phyloP scores from a whole-genome alignment of 495 filamentous ascomycete species.

The Trichoderma orchidacearum region DNA sequence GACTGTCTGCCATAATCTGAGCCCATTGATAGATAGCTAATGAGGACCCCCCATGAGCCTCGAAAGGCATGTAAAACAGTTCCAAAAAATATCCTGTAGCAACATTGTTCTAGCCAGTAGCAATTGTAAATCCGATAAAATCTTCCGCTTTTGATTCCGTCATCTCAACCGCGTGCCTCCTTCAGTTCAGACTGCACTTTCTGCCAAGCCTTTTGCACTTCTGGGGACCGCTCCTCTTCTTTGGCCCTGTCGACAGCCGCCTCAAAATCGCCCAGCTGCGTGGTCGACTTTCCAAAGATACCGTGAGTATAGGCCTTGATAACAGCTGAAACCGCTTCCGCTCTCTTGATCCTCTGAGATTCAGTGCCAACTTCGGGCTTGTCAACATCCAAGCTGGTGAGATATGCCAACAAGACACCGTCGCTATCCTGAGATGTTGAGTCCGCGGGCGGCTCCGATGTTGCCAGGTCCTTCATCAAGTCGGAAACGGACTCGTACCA shows the following conservation, averaged over 20 bases:
- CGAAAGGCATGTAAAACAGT: neutral
- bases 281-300: constrained; percentile 8
- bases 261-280: neutral
- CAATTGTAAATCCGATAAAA: neutral
- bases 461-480: constrained; percentile 13
- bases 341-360: constrained; percentile 21
- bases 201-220: constrained; percentile 25
- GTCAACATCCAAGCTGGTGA: constrained; percentile 22
- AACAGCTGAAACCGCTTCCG: constrained; percentile 19
- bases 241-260: neutral
- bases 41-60: neutral
- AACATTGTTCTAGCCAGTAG: neutral
- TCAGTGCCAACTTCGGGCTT: constrained; percentile 21
- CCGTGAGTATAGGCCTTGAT: constrained; percentile 16
- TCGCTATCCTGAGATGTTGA: neutral
- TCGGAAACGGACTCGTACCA: constrained; percentile 21
- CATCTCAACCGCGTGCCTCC: neutral
- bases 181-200: constrained; percentile 6
- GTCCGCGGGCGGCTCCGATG: constrained; percentile 7
- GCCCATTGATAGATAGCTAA: neutral
- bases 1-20: neutral
- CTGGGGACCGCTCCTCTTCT: constrained; percentile 17
- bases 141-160: neutral
- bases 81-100: neutral
- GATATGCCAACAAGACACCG: constrained; percentile 17